Evolutionary conservation across 2,329 filamentous ascomycete species (phyloP), one percentile per base, ranked within the genome.

Genomic region (Thermomyces lanuginosus): DNA sequence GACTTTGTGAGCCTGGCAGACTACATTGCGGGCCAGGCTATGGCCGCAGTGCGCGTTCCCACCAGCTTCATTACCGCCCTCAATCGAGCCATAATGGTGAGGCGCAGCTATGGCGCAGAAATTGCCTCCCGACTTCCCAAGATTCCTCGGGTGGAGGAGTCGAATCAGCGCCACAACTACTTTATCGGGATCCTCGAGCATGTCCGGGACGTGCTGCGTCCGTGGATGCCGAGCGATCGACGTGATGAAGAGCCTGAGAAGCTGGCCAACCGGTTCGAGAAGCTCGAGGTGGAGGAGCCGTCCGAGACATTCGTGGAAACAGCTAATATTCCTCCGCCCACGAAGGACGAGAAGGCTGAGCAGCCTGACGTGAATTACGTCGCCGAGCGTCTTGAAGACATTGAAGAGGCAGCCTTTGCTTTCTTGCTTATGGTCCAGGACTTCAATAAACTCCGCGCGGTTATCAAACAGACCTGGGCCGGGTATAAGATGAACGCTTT

Each of bases 221-320:
- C 31, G 11, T 26, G 7, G 16, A 26, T 27, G 12, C 14, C 30
- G 20, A 20, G 15, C 6, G 19, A 32, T 18, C 13, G 19, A 8
- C 12, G 17, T 17, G 18, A 14, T 6, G 27, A 27, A 12, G 16
- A 17, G n/a, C 16, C 17, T 16, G 20, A 24, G 8, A 21, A 31
- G 12, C 6, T 26, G 11, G 10, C 24, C 10, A 58, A 54, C 30
- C 41, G 40, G 11, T 60, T 61, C 31, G 43, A 41, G 2, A 24
- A 33, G 3, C 36, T 61, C 6, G 36, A 43, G 1, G 33, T 59
- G 8, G 42, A 57, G 21, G 55, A 60, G 13, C 45, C 53, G 1
- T 56, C 52, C 0, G 38, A 53, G 12, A 40, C 38, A 4, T 60
- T 59, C 33, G 21, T 53, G 4, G 16, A 35, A 49, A 42, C 48